A percentile compares a stretch with the other conserved stretches of the same genome.
Conservation (phyloP, 2,329 filamentous ascomycete species). For the Neonectria faginata region DNA sequence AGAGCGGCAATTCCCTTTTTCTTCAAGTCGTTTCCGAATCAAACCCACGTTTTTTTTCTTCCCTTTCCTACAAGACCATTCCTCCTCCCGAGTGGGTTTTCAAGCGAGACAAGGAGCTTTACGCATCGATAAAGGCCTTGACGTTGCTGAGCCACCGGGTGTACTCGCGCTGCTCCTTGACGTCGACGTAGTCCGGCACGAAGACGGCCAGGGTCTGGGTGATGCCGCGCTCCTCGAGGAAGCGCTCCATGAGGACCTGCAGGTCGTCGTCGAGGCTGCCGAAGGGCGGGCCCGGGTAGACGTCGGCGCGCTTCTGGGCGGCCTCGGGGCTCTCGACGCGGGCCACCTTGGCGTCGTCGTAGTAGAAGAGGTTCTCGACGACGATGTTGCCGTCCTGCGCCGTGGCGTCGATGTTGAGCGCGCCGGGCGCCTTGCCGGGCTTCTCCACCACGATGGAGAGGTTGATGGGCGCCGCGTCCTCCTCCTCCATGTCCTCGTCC, state of each 20-base stretch:
- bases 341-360: constrained; percentile 80
- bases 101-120: constrained; percentile 39
- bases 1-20: constrained; percentile 46
- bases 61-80: constrained; percentile 16
- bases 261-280: constrained; percentile 96
- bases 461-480: constrained; percentile 79
- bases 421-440: constrained; percentile 75
- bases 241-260: constrained; percentile 90
- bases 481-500: constrained; percentile 65
- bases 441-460: constrained; percentile 92
- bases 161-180: constrained; percentile 99
- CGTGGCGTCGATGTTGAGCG: constrained; percentile 86
- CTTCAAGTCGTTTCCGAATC: constrained; percentile 31
- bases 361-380: constrained; percentile 93
- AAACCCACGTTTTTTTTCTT: constrained; percentile 11
- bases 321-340: constrained; percentile 80
- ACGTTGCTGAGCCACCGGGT: constrained; percentile 88
- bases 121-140: constrained; percentile 85
- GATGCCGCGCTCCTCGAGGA: constrained; percentile 93
- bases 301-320: constrained; percentile 78
- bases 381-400: constrained; percentile 88
- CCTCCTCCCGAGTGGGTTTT: neutral
- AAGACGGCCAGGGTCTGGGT: constrained; percentile 88
- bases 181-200: constrained; percentile 94
- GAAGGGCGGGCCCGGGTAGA: constrained; percentile 93